Evolutionary conservation across 495 filamentous ascomycete genomes (phyloP), one percentile per base, ranked within the genome.

Genomic region (Penicillium angulare): DNA sequence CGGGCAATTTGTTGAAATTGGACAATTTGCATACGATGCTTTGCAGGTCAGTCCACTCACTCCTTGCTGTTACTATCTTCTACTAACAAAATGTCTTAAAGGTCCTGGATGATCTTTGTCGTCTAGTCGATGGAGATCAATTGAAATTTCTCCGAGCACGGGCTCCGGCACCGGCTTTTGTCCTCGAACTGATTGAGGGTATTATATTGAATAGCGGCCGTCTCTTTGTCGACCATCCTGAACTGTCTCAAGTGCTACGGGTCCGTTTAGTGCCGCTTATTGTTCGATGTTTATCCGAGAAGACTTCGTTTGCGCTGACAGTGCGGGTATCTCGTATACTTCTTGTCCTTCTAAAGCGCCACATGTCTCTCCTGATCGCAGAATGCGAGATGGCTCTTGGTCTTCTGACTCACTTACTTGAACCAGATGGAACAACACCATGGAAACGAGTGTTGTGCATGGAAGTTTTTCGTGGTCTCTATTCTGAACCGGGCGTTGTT

Each of bases 391-490:
- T 92, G 67, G 87, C 88, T 10, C 71, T 97, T 15, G 82, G 85
- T 15, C 77, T 95, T n/a, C 68, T 97, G 13, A 96, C 87, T 7
- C 89, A 95, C 55, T 79, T 95, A 56, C 76, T 97, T 12, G 93
- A 98, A 57, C 87, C 87, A 12, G 95, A 96, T 50, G 79, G 79
- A 5, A 82, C 82, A 4, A 74, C 82, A 1, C 64, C 81, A 5
- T 98, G 93, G 93, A 96, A 89, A 61, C 77, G 95, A 31, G 84
- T 88, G 1, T 64, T 96, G 15, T 92, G 89, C 53, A 92, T 98
- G 84, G 93, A 98, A 60, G 77, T 95, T 0, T 89, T 95, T 55
- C 81, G 88, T 24, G 87, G 85, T 18, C 78, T 97, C 32, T 95
- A 95, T 67, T 74, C 86, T 0, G 90, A 96, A 44, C 82, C 87